These are phyloP conservation scores for Penicillium glabrum DNA, from an alignment of 2,329 filamentous ascomycete species.

Conservation along the genomic window DNA sequence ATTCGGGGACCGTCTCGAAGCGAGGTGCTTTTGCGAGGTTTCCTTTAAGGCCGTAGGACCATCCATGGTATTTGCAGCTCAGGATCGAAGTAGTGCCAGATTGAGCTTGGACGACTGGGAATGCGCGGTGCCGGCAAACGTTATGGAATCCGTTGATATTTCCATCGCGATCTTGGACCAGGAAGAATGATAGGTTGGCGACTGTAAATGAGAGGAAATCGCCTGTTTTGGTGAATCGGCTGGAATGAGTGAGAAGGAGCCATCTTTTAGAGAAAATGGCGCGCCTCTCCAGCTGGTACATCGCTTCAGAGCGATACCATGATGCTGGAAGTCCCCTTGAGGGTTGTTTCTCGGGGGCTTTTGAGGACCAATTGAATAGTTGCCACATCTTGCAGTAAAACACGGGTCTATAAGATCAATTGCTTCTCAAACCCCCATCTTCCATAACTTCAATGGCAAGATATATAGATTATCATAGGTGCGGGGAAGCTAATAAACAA, in stretches of 20 bases:
- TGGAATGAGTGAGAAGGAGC: constrained; percentile 23
- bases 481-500: background rate
- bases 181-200: constrained; percentile 15
- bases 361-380: constrained; percentile 1
- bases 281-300: constrained; percentile 27
- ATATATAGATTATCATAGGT: background rate
- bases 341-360: background rate
- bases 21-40: constrained; percentile 25
- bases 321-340: constrained; percentile 22
- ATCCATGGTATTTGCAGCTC: constrained; percentile 27
- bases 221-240: constrained; percentile 22
- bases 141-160: constrained; percentile 25
- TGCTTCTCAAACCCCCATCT: background rate
- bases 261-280: constrained; percentile 28
- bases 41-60: constrained; percentile 26
- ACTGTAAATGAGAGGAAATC: constrained; percentile 20
- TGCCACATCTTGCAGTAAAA: constrained; percentile 14
- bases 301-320: constrained; percentile 27
- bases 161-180: constrained; percentile 12
- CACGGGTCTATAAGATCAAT: background rate
- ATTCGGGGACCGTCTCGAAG: constrained; percentile 20
- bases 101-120: constrained; percentile 14
- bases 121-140: constrained; percentile 25
- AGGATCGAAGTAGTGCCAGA: constrained; percentile 18
- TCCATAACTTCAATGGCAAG: background rate